Percentiles rank a stretch among this genome's conserved stretches.
phyloP scores from a whole-genome alignment of 768 basidiomycete species.

The Boletus tylopilopsis region DNA sequence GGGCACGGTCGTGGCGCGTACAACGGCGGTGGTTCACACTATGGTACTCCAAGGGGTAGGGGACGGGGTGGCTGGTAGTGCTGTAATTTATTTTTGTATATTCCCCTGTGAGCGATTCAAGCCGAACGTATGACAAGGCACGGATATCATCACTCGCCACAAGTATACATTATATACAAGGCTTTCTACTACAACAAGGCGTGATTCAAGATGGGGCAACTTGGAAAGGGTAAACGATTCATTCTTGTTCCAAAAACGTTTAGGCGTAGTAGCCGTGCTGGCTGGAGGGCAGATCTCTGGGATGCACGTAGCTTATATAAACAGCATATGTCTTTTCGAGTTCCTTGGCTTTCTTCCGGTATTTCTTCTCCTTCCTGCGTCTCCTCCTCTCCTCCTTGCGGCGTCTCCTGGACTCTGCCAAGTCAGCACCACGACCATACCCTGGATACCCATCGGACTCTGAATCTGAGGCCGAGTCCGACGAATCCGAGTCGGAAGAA shows the following conservation, averaged over 20 bases:
- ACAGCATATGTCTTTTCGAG: constrained; percentile 61
- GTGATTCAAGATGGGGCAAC: background rate
- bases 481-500: constrained; percentile 36
- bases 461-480: constrained; percentile 41
- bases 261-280: constrained; percentile 28
- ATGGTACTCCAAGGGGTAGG: constrained; percentile 40
- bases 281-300: constrained; percentile 27
- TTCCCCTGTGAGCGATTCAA: background rate
- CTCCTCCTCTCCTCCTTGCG: constrained; percentile 58
- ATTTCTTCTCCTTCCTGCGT: constrained; percentile 61
- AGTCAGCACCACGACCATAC: constrained; percentile 46
- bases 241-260: background rate
- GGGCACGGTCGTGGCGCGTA: constrained; percentile 38
- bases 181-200: constrained; percentile 9
- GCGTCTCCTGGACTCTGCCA: constrained; percentile 48
- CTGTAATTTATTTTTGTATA: constrained; percentile 31
- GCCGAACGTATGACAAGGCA: background rate
- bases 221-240: background rate
- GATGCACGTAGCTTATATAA: constrained; percentile 52
- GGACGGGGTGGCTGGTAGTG: constrained; percentile 45
- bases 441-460: constrained; percentile 39
- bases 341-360: constrained; percentile 53
- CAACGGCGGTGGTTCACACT: constrained; percentile 29
- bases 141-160: constrained; percentile 9
- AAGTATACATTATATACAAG: constrained; percentile 11